Base-by-base conservation (phyloP, 345 rosid species). In the Cochlearia excelsa region DNA sequence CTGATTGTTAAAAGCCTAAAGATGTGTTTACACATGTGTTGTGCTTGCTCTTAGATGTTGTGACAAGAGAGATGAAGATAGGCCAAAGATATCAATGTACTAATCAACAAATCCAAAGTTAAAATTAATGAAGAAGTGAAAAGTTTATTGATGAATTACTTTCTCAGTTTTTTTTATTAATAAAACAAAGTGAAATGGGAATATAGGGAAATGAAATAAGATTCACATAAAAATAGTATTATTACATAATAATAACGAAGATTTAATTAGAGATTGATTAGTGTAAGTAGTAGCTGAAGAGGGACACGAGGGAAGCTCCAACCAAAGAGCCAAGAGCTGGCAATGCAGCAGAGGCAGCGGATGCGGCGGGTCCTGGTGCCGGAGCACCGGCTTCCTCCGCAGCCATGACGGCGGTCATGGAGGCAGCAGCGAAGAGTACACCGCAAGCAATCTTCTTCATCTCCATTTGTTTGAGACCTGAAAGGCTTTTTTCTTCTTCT, bases 401-500 rank as follows among this genome's bases (percentile, higher is more conserved):
- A 7, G 81, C 87, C 82, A 72, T 40, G 55, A 77, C 83, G 9
- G 77, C 68, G 39, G 76, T 67, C 67, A 68, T 46, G 57, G 89
- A 74, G 74, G 84, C 83, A 42, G 84, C 81, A 9, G 75, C 81
- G 46, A 76, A 72, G 65, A 80, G 63, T 59, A 73, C 49, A 38
- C 80, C 82, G 2, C 67, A 74, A 11, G 82, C 86, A 37, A 73
- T 61, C 80, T 80, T 84, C 82, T 82, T 82, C 86, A 79, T 81
- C 70, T 79, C 84, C 86, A 81, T 79, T 59, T 23, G 52, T 23
- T 10, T 58, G 71, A 65, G 75, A 71, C 75, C 75, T 65, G 70
- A 65, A 64, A 64, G 65, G 59, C 44, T 59, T 59, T 16, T 16
- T 16, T 16, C 23, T 51, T 54, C 35, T 72, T 47, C 40, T 60